Evolutionary conservation across 208 protist genomes (phyloP).

Genomic region (Leishmania tarentolae): DNA sequence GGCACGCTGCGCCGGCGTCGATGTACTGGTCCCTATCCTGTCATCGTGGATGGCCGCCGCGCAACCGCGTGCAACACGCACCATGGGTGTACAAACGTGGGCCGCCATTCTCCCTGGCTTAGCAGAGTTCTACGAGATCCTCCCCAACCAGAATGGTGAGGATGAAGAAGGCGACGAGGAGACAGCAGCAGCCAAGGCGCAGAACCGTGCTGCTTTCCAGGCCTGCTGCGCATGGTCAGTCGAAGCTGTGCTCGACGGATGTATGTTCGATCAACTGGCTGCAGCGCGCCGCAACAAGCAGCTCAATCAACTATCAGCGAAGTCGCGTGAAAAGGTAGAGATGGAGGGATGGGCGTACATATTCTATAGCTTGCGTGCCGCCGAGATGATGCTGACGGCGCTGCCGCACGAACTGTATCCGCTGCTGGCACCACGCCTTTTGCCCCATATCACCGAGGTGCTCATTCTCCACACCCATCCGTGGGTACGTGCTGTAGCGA

Average conservation of each 20-base stretch:
- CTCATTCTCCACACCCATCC: conserved; percentile 80
- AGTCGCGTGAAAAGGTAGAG: conserved; percentile 61
- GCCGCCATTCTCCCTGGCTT: conserved; percentile 66
- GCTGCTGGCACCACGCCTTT: conserved; percentile 37
- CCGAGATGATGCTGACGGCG: conserved; percentile 60
- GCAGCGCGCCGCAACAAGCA: conserved; percentile 30
- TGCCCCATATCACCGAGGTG: conserved; percentile 43
- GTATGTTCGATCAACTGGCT: conserved; percentile 62
- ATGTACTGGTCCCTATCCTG: conserved; percentile 76
- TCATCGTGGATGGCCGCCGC: conserved; percentile 50
- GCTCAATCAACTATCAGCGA: conserved; percentile 33
- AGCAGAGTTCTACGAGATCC: conserved; percentile 29
- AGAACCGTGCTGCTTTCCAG: conserved; percentile 43
- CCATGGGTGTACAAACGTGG: conserved; percentile 75
- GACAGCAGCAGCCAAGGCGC: conserved; percentile 14
- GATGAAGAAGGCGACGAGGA: conserved; percentile 17
- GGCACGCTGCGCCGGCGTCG: conserved; percentile 66
- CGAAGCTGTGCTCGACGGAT: conserved; percentile 53
- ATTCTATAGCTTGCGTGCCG: conserved; percentile 81
- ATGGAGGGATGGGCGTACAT: conserved; percentile 72
- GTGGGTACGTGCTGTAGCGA: conserved; percentile 77
- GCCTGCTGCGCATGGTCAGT: conserved; percentile 73
- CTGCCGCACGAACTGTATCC: conserved; percentile 58
- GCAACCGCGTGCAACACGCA: conserved; percentile 50
- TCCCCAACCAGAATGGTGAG: conserved; percentile 2